Evolutionary conservation across 2,329 filamentous ascomycete species (phyloP), one percentile per base, ranked within the genome.

Genomic region (Monosporascus sp.): DNA sequence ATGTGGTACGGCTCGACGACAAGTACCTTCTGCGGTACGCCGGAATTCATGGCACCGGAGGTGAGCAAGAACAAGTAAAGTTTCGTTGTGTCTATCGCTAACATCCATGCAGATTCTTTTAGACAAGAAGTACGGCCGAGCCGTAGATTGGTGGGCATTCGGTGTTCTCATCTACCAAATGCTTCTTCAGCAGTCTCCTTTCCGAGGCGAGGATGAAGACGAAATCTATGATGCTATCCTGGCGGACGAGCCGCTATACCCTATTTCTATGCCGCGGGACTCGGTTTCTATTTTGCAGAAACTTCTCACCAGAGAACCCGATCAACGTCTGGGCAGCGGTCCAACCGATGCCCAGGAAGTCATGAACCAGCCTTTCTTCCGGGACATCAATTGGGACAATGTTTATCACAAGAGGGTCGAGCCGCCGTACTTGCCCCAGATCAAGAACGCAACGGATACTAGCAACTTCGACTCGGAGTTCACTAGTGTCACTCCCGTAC

Each of bases 121-220:
- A 53, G 94, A 99, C 71, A 99, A 99, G 79, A 97, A 97, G 69
- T 99, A 99, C 66, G 93, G 92, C 46, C 87, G 94, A 54, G 91
- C 94, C 17, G 94, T 99, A 44, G 94, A 99, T 72, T 99, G 94
- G 94, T 99, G 94, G 94, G 95, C 95, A 7, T 99, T 99, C 72
- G 94, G 94, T 70, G 94, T 99, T 35, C 77, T 99, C 64, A 99
- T 99, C 65, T 99, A 99, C 76, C 94, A 99, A 72, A 99, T 99
- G 95, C 87, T 99, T 53, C 84, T 99, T 48, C 95, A 99, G 69
- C 95, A 99, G 71, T 97, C 93, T 31, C 94, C 94, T 0, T 99
- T 99, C 88, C 88, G 94, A 64, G 94, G 94, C 66, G 95, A 99
- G 71, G 94, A 99, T 64, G 95, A 99, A 68, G 94, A 99, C 69